Percentiles rank a stretch among this genome's conserved stretches.
These are phyloP conservation scores for Pleodorina starrii DNA, from an alignment of 139 green algal species.

Conservation along the genomic window DNA sequence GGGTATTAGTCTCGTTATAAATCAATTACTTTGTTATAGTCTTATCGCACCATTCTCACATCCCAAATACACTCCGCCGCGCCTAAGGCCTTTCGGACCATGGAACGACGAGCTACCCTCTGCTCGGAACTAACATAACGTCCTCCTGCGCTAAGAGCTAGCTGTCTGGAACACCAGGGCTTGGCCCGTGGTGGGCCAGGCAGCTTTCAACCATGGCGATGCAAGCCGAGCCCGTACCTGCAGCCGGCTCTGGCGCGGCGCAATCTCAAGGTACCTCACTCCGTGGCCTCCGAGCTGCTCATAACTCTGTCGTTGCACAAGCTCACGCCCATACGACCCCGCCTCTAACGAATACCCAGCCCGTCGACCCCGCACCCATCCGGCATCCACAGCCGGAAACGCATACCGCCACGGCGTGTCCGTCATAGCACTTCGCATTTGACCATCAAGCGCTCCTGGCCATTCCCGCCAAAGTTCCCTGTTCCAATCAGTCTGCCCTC, in stretches of 20 bases:
- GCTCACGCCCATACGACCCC: neutral
- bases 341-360: neutral
- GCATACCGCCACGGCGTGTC: neutral
- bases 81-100: constrained; percentile 20
- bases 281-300: too few relatives aligned
- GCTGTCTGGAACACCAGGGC: neutral
- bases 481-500: too few relatives aligned
- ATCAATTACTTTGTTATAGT: too few relatives aligned
- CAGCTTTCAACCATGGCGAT: neutral
- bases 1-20: too few relatives aligned
- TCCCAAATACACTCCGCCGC: too few relatives aligned
- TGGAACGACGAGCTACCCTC: neutral
- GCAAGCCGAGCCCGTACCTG: neutral
- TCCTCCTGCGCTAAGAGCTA: neutral
- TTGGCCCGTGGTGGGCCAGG: neutral
- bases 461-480: too few relatives aligned
- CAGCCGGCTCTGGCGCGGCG: neutral
- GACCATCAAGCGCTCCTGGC: neutral
- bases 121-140: neutral
- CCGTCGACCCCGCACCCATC: neutral
- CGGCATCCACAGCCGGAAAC: neutral
- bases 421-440: neutral
- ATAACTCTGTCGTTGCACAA: neutral
- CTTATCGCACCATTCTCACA: too few relatives aligned
- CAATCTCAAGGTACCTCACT: constrained; percentile 10